phyloP scores from a whole-genome alignment of 805 yeast genomes.

The Candida succiphila region DNA sequence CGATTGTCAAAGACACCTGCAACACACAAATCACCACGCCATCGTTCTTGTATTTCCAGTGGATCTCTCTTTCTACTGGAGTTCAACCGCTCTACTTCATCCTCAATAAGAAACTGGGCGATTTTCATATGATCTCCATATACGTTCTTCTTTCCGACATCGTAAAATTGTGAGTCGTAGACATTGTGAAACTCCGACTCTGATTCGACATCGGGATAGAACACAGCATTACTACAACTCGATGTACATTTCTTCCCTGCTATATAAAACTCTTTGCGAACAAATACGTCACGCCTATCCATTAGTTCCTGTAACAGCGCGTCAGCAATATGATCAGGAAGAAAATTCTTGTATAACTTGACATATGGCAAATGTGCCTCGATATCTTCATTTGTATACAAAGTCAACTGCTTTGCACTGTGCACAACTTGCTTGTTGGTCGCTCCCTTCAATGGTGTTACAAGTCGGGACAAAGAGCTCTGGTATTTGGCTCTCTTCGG shows the following conservation, averaged over 20 bases:
- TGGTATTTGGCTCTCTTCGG: neutral
- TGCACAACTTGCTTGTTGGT: neutral
- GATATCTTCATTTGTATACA: constrained; percentile 44
- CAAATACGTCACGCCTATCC: constrained; percentile 29
- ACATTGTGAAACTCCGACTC: neutral
- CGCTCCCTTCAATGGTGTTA: neutral
- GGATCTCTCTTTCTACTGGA: constrained; percentile 24
- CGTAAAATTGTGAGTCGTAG: constrained; percentile 9
- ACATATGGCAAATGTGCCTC: constrained; percentile 39
- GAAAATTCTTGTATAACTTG: constrained; percentile 37
- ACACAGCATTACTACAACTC: constrained; percentile 39
- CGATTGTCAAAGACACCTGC: constrained; percentile 45
- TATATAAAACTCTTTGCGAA: constrained; percentile 39
- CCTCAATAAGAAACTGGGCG: constrained; percentile 29
- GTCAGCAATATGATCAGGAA: constrained; percentile 42
- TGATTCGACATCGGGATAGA: constrained; percentile 13
- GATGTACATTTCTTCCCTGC: constrained; percentile 56
- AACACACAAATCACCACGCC: constrained; percentile 47
- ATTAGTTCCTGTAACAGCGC: constrained; percentile 31
- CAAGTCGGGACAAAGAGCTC: neutral
- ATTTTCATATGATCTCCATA: constrained; percentile 31
- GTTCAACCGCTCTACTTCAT: constrained; percentile 26
- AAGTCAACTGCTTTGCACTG: constrained; percentile 4
- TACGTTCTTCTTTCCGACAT: constrained; percentile 7
- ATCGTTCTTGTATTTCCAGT: constrained; percentile 16